Conservation (phyloP, 2,329 filamentous ascomycete genomes). For the Neonectria ditissima region DNA sequence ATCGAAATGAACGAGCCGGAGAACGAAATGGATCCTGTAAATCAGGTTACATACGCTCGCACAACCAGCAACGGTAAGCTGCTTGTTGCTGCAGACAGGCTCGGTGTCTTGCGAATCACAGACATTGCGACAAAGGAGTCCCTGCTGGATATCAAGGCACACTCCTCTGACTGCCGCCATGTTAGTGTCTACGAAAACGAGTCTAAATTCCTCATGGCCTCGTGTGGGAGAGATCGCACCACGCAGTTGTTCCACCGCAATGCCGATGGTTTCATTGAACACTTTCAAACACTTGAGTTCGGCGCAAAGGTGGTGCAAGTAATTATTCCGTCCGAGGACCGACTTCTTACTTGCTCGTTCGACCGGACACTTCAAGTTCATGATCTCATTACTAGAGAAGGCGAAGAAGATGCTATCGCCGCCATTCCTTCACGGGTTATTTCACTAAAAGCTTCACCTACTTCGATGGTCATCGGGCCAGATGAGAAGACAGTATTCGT, state of each 20-base stretch:
- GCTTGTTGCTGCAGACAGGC: constrained; percentile 86
- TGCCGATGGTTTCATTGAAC: constrained; percentile 70
- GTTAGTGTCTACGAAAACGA: constrained; percentile 77
- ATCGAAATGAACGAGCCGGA: constrained; percentile 71
- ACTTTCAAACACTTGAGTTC: constrained; percentile 95
- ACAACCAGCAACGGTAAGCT: constrained; percentile 71
- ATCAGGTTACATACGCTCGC: constrained; percentile 70
- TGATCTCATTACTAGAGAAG: constrained; percentile 78
- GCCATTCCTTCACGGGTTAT: constrained; percentile 83
- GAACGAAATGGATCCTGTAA: constrained; percentile 63
- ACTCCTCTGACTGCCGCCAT: constrained; percentile 85
- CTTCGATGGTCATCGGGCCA: constrained; percentile 80
- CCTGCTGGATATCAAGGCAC: constrained; percentile 82
- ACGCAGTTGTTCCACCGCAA: constrained; percentile 84
- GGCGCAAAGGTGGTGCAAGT: constrained; percentile 83
- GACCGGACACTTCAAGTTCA: constrained; percentile 89
- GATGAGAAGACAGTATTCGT: constrained; percentile 71
- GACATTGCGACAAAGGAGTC: constrained; percentile 71
- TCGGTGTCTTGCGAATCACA: constrained; percentile 82
- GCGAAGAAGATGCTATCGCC: constrained; percentile 73
- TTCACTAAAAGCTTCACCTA: constrained; percentile 85
- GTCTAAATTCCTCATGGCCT: constrained; percentile 76
- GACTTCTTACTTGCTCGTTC: constrained; percentile 85
- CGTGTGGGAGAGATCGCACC: constrained; percentile 89
- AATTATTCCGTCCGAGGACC: constrained; percentile 79